These are phyloP conservation scores for Ammopiptanthus mongolicus DNA, from an alignment of 306 rosid species.

Conservation along the genomic window DNA sequence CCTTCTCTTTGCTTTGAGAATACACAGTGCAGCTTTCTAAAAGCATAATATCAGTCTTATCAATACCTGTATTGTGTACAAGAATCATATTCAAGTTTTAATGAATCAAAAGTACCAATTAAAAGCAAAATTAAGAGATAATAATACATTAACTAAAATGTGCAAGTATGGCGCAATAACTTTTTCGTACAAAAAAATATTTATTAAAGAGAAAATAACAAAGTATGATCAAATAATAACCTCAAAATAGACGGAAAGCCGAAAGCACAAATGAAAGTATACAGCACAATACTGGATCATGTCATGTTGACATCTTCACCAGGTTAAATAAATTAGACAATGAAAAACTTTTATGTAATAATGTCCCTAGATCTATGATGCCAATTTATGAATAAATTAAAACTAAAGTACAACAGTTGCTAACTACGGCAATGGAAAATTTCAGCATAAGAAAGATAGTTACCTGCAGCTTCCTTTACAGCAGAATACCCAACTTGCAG, in stretches of 20 bases:
- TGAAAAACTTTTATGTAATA: background rate
- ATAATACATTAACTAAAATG: slow-evolving; percentile 14
- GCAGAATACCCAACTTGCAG: slow-evolving; percentile 65
- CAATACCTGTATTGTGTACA: slow-evolving; percentile 41
- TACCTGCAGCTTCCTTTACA: slow-evolving; percentile 64
- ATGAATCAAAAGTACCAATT: background rate
- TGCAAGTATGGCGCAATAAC: background rate
- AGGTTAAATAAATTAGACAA: background rate
- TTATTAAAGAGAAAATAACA: background rate
- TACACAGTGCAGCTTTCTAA: slow-evolving; percentile 56
- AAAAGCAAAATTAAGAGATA: slow-evolving; percentile 3
- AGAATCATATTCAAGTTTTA: slow-evolving; percentile 17
- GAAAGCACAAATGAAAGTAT: background rate
- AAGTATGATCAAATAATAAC: background rate
- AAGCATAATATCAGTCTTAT: slow-evolving; percentile 40
- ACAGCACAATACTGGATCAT: background rate
- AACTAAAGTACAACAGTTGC: background rate
- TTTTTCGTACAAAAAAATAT: background rate
- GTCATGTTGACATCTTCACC: slow-evolving; percentile 1
- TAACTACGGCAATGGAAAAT: background rate
- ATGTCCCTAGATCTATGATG: background rate
- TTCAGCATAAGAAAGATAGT: slow-evolving; percentile 1
- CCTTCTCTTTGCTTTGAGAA: slow-evolving; percentile 61
- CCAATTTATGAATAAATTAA: background rate
- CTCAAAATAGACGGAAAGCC: background rate